phyloP scores from a whole-genome alignment of 352 stramenopile species.

The Saprolegnia parasitica region DNA sequence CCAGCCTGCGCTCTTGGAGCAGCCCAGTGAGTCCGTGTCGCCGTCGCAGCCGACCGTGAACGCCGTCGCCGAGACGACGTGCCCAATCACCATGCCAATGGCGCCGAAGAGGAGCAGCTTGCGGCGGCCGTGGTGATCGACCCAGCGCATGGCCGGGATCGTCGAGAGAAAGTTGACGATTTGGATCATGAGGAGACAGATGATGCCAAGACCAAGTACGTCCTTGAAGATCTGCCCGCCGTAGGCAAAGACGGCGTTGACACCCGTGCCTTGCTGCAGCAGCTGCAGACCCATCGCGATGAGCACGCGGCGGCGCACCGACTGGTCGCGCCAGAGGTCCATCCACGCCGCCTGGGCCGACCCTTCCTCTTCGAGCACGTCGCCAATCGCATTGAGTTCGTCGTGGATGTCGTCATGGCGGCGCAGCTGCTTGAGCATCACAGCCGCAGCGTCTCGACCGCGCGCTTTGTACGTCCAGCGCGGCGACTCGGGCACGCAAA shows the following conservation, averaged over 20 bases:
- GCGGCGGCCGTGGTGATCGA: conserved; percentile 36
- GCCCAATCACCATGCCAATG: conserved; percentile 34
- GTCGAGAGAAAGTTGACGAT: conserved; percentile 36
- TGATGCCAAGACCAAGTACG: conserved; percentile 34
- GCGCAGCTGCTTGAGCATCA: conserved; percentile 35
- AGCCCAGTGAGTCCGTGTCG: conserved; percentile 31
- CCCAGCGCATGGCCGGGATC: conserved; percentile 37
- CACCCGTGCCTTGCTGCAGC: conserved; percentile 36
- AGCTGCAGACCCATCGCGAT: conserved; percentile 37
- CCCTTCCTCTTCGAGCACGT: conserved; percentile 33
- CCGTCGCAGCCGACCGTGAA: conserved; percentile 35
- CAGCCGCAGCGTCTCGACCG: conserved; percentile 32
- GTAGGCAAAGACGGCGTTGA: conserved; percentile 37
- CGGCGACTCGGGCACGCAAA: conserved; percentile 39
- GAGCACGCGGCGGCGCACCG: conserved; percentile 33
- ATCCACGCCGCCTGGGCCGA: conserved; percentile 23
- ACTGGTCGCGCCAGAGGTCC: conserved; percentile 35
- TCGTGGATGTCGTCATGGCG: conserved; percentile 32
- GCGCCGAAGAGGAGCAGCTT: conserved; percentile 34
- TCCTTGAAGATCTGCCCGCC: conserved; percentile 44
- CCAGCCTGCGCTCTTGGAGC: conserved; percentile 32
- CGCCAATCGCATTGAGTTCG: conserved; percentile 41
- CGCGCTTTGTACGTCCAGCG: conserved; percentile 35
- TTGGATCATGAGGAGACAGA: conserved; percentile 34
- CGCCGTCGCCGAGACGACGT: conserved; percentile 33